A percentile compares a stretch with the other conserved stretches of the same genome.
These are phyloP conservation scores for Pleodorina starrii DNA, from an alignment of 139 green algal genomes.

Conservation along the genomic window DNA sequence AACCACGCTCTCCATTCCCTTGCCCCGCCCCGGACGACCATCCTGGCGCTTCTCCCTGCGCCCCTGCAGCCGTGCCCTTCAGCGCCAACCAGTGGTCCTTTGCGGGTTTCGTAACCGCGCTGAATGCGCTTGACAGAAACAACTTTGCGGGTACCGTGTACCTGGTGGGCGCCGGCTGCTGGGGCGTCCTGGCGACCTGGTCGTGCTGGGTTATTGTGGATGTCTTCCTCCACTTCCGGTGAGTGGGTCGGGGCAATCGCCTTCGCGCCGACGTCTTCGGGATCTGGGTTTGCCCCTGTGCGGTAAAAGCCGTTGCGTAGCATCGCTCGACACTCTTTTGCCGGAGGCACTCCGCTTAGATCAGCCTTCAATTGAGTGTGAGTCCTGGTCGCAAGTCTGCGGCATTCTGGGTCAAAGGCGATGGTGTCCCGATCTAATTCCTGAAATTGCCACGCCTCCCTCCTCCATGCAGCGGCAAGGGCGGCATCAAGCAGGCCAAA, in stretches of 20 bases:
- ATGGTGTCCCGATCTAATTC: neutral
- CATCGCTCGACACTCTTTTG: neutral
- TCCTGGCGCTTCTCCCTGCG: neutral
- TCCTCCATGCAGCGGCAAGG: slow-evolving; percentile 45
- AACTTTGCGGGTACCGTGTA: slow-evolving; percentile 55
- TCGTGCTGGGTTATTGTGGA: slow-evolving; percentile 56
- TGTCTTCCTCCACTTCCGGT: slow-evolving; percentile 46
- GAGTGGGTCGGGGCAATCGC: neutral
- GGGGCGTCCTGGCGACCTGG: slow-evolving; percentile 23
- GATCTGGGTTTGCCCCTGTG: neutral
- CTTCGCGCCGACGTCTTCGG: neutral
- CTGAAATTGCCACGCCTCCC: neutral
- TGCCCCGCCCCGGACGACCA: too few relatives aligned
- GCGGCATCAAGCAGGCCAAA: slow-evolving; percentile 49
- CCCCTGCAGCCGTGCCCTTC: slow-evolving; percentile 52
- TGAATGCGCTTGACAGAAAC: slow-evolving; percentile 58
- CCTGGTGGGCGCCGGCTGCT: slow-evolving; percentile 52
- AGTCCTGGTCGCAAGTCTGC: neutral
- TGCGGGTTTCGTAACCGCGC: slow-evolving; percentile 59
- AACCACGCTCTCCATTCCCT: neutral
- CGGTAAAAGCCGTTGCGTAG: neutral
- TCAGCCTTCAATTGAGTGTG: neutral
- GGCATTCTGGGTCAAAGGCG: neutral
- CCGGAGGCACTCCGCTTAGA: too few relatives aligned
- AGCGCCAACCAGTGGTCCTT: slow-evolving; percentile 63